These are phyloP conservation scores for Hymenoscyphus repandus DNA, from an alignment of 2,329 filamentous ascomycete species.

Conservation along the genomic window DNA sequence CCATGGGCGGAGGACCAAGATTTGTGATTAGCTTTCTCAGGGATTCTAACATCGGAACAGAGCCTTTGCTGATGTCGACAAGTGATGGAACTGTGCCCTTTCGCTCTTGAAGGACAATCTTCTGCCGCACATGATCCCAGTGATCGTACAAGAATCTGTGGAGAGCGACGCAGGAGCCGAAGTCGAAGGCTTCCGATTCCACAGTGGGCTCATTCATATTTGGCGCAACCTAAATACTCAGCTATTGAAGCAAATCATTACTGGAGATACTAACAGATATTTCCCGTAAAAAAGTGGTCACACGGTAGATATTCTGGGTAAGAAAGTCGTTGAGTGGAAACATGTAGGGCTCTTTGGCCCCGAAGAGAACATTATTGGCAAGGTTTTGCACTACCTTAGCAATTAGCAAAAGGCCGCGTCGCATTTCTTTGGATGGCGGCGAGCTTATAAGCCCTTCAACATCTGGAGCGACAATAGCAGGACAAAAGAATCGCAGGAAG, in stretches of 20 bases:
- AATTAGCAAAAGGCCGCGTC: conserved; percentile 61
- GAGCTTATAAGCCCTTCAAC: conserved; percentile 58
- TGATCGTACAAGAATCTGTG: conserved; percentile 68
- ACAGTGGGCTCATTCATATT: conserved; percentile 39
- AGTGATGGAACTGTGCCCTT: conserved; percentile 51
- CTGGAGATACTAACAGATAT: conserved; percentile 51
- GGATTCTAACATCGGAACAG: conserved; percentile 54
- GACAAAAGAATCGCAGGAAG: conserved; percentile 68
- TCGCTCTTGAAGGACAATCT: conserved; percentile 54
- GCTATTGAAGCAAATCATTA: conserved; percentile 2
- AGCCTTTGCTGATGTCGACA: conserved; percentile 45
- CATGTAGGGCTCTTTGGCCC: conserved; percentile 69
- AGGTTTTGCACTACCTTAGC: conserved; percentile 68
- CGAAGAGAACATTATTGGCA: conserved; percentile 67
- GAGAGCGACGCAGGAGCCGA: conserved; percentile 64
- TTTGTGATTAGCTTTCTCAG: conserved; percentile 59
- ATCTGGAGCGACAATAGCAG: conserved; percentile 66
- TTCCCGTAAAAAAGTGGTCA: conserved; percentile 61
- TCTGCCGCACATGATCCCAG: conserved; percentile 64
- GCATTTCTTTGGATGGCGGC: conserved; percentile 62
- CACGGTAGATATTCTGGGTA: conserved; percentile 61
- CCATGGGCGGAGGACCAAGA: conserved; percentile 60
- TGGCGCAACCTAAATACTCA: conserved; percentile 39
- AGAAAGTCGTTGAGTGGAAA: conserved; percentile 65
- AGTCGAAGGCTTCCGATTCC: conserved; percentile 54